phyloP scores from a whole-genome alignment of 1,284 basidiomycete genomes.

The Clitocybe nebularis region DNA sequence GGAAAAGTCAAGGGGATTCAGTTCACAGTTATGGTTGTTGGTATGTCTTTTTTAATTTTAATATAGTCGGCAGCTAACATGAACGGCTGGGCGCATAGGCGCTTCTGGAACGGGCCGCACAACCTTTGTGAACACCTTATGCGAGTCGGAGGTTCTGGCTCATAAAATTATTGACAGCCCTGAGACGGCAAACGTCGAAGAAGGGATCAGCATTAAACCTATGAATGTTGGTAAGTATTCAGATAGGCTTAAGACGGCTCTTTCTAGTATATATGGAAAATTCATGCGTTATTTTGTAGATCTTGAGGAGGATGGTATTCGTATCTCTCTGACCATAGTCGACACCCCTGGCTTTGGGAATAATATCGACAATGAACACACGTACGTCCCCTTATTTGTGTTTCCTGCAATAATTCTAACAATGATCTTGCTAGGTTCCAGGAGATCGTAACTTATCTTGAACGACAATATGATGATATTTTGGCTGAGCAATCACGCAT shows the following conservation, averaged over 20 bases:
- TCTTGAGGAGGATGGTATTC: conserved; percentile 94
- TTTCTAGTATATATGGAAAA: too few species aligned
- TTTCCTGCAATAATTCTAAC: conserved; percentile 13
- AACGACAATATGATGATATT: conserved; percentile 98
- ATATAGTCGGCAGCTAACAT: neutral
- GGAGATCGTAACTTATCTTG: conserved; percentile 92
- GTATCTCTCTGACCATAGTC: conserved; percentile 93
- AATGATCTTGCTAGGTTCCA: conserved; percentile 62
- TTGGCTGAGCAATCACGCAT: conserved; percentile 97
- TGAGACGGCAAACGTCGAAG: conserved; percentile 82
- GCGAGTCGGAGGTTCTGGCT: conserved; percentile 78
- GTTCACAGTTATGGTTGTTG: conserved; percentile 92
- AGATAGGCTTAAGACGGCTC: neutral
- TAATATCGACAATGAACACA: conserved; percentile 94
- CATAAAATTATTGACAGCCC: conserved; percentile 80
- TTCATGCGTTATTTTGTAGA: conserved; percentile 45
- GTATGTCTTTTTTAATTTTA: conserved; percentile 39
- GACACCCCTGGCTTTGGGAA: conserved; percentile 98
- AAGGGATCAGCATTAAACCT: conserved; percentile 88
- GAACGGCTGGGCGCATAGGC: conserved; percentile 42
- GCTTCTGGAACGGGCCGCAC: conserved; percentile 92
- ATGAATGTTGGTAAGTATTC: conserved; percentile 78
- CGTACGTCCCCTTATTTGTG: conserved; percentile 47
- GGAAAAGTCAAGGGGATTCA: conserved; percentile 94
- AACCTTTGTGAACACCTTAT: conserved; percentile 95